Evolutionary conservation across 768 basidiomycete genomes (phyloP).

Genomic region (Lactarius akahatsu): DNA sequence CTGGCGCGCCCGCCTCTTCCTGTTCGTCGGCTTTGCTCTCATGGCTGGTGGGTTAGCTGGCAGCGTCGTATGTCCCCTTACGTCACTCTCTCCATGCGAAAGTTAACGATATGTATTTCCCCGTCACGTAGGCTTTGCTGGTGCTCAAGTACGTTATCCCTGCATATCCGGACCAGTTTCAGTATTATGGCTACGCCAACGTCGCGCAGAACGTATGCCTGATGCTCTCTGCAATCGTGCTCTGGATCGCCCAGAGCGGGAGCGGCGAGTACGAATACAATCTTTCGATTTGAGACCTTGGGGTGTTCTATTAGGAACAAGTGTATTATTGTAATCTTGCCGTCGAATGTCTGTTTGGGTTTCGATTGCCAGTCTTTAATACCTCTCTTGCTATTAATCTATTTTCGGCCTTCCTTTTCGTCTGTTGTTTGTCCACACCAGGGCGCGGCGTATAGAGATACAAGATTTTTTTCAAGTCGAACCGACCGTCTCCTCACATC

Average conservation of each 20-base stretch:
- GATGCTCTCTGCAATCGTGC: conserved; percentile 81
- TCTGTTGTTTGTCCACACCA: not conserved
- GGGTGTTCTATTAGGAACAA: not conserved
- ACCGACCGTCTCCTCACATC: conserved; percentile 55
- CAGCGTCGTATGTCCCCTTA: conserved; percentile 69
- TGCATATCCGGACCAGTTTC: conserved; percentile 69
- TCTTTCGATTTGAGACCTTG: conserved; percentile 45
- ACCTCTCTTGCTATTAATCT: conserved; percentile 1
- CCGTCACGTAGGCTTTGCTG: conserved; percentile 63
- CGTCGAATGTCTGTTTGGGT: conserved; percentile 7
- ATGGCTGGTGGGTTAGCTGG: conserved; percentile 99
- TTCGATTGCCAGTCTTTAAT: conserved; percentile 3
- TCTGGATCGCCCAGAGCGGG: conserved; percentile 89
- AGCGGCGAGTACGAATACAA: conserved; percentile 93
- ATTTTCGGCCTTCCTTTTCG: not conserved
- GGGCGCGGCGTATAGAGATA: not conserved
- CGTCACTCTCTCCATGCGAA: not conserved
- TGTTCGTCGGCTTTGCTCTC: conserved; percentile 94
- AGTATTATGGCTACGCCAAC: conserved; percentile 92
- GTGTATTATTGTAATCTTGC: conserved; percentile 8
- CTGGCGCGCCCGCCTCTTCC: conserved; percentile 84
- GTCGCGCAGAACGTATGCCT: conserved; percentile 89
- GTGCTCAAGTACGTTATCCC: conserved; percentile 87
- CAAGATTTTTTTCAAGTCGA: not conserved
- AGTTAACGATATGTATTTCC: not conserved